Conservation (phyloP, 2,329 filamentous ascomycete genomes). For the Byssothecium circinans region DNA sequence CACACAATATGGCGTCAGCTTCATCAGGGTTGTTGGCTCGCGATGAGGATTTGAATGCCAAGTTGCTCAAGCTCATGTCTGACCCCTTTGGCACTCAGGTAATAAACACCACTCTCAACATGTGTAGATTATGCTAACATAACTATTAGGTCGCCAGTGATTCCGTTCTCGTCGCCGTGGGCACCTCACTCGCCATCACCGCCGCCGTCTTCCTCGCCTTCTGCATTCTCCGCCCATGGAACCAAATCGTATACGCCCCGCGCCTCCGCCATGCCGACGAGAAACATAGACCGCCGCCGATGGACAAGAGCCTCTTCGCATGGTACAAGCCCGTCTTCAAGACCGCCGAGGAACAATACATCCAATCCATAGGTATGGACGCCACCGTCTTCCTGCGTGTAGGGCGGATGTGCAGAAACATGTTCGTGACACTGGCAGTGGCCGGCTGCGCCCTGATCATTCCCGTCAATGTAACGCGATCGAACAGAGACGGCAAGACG, state of each 20-base stretch:
- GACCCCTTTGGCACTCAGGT: slow-evolving; percentile 33
- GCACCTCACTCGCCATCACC: slow-evolving; percentile 76
- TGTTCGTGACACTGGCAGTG: slow-evolving; percentile 73
- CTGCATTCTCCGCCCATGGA: slow-evolving; percentile 86
- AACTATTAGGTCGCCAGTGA: slow-evolving; percentile 55
- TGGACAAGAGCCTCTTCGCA: slow-evolving; percentile 83
- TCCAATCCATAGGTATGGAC: slow-evolving; percentile 86
- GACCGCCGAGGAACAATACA: slow-evolving; percentile 74
- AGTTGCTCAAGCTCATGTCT: slow-evolving; percentile 33
- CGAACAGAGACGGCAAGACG: slow-evolving; percentile 13
- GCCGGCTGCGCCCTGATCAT: slow-evolving; percentile 77
- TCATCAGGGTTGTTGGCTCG: slow-evolving; percentile 25
- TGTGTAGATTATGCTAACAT: slow-evolving; percentile 14
- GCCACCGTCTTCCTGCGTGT: slow-evolving; percentile 89
- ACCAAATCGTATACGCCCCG: slow-evolving; percentile 90
- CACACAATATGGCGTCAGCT: slow-evolving; percentile 23
- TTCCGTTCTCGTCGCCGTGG: slow-evolving; percentile 77
- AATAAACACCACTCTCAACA: background rate
- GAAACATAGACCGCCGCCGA: slow-evolving; percentile 81
- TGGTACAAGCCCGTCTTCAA: slow-evolving; percentile 80
- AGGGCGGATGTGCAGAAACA: slow-evolving; percentile 86
- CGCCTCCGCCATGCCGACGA: slow-evolving; percentile 91
- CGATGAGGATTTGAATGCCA: slow-evolving; percentile 32
- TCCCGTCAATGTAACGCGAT: slow-evolving; percentile 68
- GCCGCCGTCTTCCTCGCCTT: slow-evolving; percentile 75